phyloP scores from a whole-genome alignment of 2,329 filamentous ascomycete species.

The Ophiostoma quercus region DNA sequence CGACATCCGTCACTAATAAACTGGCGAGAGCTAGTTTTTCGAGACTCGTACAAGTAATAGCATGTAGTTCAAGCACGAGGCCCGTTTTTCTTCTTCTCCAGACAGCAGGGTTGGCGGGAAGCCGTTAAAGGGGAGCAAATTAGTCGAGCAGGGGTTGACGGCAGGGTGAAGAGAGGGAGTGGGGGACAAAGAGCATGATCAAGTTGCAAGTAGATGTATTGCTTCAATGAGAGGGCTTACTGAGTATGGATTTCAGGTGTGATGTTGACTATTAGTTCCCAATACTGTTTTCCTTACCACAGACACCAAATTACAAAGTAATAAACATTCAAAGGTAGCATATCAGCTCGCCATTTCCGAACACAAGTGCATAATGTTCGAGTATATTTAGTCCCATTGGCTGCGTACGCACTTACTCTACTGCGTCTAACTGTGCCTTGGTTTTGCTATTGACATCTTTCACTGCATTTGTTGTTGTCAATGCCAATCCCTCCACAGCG shows the following conservation, averaged over 20 bases:
- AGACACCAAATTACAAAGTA: background rate
- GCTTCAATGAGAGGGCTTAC: background rate
- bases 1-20: background rate
- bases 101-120: slow-evolving; percentile 21
- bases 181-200: background rate
- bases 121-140: slow-evolving; percentile 19
- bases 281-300: background rate
- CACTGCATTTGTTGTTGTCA: background rate
- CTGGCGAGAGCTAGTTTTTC: background rate
- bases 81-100: slow-evolving; percentile 16
- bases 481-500: background rate
- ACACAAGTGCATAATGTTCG: background rate
- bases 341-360: background rate
- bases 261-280: background rate
- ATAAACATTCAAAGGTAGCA: background rate
- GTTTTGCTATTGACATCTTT: slow-evolving; percentile 3
- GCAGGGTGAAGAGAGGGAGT: background rate
- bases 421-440: background rate
- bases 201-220: background rate
- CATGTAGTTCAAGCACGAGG: background rate
- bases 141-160: background rate
- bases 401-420: background rate
- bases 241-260: background rate
- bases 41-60: background rate
- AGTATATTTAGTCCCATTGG: background rate